A percentile compares a stretch with the other conserved stretches of the same genome.
These are phyloP conservation scores for Kuraishia capsulata DNA, from an alignment of 805 yeast species.

Conservation along the genomic window DNA sequence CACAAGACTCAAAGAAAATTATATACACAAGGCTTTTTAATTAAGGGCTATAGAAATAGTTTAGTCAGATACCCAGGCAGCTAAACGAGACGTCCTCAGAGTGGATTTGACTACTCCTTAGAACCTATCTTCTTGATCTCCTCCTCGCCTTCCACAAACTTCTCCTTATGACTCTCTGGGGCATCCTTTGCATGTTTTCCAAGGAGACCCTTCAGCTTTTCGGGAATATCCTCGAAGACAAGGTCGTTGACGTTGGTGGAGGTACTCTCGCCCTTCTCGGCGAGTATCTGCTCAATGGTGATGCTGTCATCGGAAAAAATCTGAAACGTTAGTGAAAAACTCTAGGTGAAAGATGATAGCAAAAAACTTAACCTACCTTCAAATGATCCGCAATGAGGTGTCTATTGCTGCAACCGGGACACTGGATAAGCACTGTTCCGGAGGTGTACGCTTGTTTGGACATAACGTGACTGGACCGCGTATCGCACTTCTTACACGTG, in stretches of 20 bases:
- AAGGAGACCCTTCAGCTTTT: constrained; percentile 34
- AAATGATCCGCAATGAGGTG: constrained; percentile 88
- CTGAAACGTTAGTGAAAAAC: constrained; percentile 21
- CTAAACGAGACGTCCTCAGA: too few relatives aligned
- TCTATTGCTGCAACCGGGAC: constrained; percentile 84
- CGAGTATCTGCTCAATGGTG: constrained; percentile 72
- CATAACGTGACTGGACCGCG: constrained; percentile 81
- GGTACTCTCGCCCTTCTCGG: constrained; percentile 68
- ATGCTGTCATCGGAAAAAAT: constrained; percentile 73
- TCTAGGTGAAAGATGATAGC: constrained; percentile 37
- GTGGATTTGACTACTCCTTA: background rate
- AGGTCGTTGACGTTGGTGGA: constrained; percentile 58
- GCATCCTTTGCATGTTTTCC: constrained; percentile 68
- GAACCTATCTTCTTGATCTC: background rate
- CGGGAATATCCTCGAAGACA: constrained; percentile 62
- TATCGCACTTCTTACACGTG: constrained; percentile 82
- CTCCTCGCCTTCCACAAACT: background rate
- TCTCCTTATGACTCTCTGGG: constrained; percentile 22
- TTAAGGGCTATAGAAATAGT: too few relatives aligned
- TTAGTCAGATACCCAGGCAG: too few relatives aligned
- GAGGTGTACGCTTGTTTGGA: constrained; percentile 84
- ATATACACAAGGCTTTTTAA: too few relatives aligned
- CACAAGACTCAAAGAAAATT: too few relatives aligned
- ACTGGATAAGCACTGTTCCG: constrained; percentile 83
- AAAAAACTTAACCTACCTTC: constrained; percentile 57